A percentile compares a stretch with the other conserved stretches of the same genome.
These are phyloP conservation scores for Serendipita vermifera DNA, from an alignment of 768 basidiomycete species.

Conservation along the genomic window DNA sequence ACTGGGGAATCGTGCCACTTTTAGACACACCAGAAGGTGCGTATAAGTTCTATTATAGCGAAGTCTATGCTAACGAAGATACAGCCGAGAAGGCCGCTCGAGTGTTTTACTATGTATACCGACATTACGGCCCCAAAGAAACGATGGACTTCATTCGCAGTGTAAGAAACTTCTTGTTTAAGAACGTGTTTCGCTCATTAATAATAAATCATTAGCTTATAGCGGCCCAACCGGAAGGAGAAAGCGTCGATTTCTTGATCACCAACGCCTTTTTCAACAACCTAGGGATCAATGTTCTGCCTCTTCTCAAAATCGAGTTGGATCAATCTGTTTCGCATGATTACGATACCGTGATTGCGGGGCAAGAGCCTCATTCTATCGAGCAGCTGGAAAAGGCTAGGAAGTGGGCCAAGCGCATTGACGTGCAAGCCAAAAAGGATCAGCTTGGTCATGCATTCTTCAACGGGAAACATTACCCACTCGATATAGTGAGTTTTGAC, in stretches of 20 bases:
- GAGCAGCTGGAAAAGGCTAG: conserved; percentile 33
- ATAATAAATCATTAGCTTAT: too few relatives aligned
- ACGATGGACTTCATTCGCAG: conserved; percentile 49
- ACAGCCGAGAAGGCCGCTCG: conserved; percentile 57
- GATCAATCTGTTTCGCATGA: conserved; percentile 4
- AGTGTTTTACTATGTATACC: conserved; percentile 53
- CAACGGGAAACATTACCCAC: conserved; percentile 68
- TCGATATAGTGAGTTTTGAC: conserved; percentile 48
- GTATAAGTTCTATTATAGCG: conserved; percentile 26
- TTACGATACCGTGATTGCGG: conserved; percentile 5
- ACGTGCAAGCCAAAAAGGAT: conserved; percentile 20
- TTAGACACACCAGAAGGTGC: conserved; percentile 37
- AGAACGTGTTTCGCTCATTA: conserved; percentile 23
- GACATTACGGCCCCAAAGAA: conserved; percentile 46
- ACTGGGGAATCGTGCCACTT: conserved; percentile 77
- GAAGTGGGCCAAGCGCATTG: conserved; percentile 48
- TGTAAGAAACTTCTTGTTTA: conserved; percentile 26
- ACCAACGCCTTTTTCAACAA: conserved; percentile 17
- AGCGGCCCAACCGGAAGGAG: conserved; percentile 20
- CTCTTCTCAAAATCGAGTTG: not conserved
- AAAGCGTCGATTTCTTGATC: conserved; percentile 15
- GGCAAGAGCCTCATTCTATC: conserved; percentile 21
- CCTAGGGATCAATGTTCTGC: conserved; percentile 13
- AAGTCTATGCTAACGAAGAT: not conserved
- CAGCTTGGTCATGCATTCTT: conserved; percentile 61